Base-by-base conservation (phyloP, 176 grass and related monocot genomes). In the Secale cereale region DNA sequence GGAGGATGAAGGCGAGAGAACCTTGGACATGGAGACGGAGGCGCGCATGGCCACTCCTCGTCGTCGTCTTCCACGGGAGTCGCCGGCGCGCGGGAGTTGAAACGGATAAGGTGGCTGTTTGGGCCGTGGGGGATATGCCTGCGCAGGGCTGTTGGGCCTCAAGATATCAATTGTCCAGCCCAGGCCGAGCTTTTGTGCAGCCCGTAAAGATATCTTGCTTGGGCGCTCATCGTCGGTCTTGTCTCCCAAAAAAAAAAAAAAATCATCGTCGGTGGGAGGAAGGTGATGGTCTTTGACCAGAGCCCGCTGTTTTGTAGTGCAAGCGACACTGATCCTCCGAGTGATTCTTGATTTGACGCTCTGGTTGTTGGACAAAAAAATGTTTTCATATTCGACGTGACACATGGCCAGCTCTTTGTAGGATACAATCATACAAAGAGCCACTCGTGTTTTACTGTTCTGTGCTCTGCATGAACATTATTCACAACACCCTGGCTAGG, bases 21-120 rank as follows among this genome's bases (percentile, higher is more conserved):
- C 2, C 75, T 43, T 84, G 57, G 75, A 41, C 74, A 78, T 68
- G 62, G 79, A 23, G 64, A 35, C 8, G 50, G 36, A 22, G 9
- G 80, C 8, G 8, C 37, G 56, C 87, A 79, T 83, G 81, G 73
- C 73, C 12, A 27, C 3, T 25, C 14, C 3, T 28, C 40, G n/a
- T 26, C 36, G 69, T 26, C 37, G 70, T 73, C 23, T 39, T 72
- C 7, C 23, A 27, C 12, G 25, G 70, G 40, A 74, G 72, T 26
- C 26, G 70, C 40, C 23, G 70, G 70, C 13, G 40, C 70, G 72
- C 72, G 41, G 72, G 43, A 75, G 72, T 75, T 75, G 52, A 26
- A 40, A 39, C 22, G 76, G 76, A 78, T 75, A 75, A 75, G 72
- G 72, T 75, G 72, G 3, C 43, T 31, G 43, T 2, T 20, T 17